Percentiles rank a stretch among this genome's conserved stretches.
Conservation (phyloP, 805 yeast species). For the Yarrowia osloensis region DNA sequence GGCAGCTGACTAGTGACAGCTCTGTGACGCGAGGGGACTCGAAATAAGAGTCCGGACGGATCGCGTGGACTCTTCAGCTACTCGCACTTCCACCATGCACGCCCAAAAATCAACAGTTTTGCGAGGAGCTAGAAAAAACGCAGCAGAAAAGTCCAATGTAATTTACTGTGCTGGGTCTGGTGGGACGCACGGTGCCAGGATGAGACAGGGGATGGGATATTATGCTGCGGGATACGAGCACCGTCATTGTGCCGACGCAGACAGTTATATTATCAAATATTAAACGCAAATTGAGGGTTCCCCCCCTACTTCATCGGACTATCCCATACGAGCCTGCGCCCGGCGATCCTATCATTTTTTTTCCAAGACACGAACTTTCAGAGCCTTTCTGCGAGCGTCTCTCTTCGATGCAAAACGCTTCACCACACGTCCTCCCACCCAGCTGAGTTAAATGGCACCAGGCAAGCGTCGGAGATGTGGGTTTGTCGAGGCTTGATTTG, state of each 20-base stretch:
- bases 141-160: background rate
- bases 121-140: background rate
- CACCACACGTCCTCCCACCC: background rate
- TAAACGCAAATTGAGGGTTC: background rate
- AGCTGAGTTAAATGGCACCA: background rate
- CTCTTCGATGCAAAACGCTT: too few relatives aligned
- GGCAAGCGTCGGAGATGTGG: constrained; percentile 28
- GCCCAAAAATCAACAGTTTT: background rate
- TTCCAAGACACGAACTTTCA: too few relatives aligned
- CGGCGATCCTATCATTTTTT: too few relatives aligned
- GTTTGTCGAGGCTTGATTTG: background rate
- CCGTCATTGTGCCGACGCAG: background rate
- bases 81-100: background rate
- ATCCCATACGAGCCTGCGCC: too few relatives aligned
- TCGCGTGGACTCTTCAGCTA: background rate
- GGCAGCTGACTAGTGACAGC: background rate
- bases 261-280: background rate
- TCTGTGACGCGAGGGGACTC: too few relatives aligned
- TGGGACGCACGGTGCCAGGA: too few relatives aligned
- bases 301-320: background rate
- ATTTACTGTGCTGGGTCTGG: too few relatives aligned
- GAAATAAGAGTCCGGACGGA: too few relatives aligned
- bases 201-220: too few relatives aligned
- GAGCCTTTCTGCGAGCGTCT: too few relatives aligned
- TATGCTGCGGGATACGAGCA: background rate